phyloP scores from a whole-genome alignment of 2,329 filamentous ascomycete genomes.

The Ilyonectria mors-panacis region DNA sequence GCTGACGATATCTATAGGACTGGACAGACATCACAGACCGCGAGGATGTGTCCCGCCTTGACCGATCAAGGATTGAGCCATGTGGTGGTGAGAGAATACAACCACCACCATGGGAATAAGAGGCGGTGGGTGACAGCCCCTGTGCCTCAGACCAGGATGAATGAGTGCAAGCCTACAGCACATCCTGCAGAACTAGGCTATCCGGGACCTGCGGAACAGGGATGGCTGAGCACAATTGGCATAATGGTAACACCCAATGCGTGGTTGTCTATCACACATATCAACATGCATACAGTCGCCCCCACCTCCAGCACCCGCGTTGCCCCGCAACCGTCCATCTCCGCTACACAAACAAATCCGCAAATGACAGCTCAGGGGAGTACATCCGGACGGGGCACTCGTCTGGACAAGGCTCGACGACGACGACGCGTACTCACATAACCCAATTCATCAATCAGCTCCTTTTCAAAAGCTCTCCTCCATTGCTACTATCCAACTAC shows the following conservation, averaged over 20 bases:
- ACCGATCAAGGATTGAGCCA: not conserved
- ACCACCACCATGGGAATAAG: too few relatives aligned
- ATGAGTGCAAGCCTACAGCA: too few relatives aligned
- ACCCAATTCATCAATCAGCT: not conserved
- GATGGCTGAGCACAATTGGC: too few relatives aligned
- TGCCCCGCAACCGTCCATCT: conserved; percentile 44
- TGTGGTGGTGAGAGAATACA: not conserved
- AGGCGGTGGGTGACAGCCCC: too few relatives aligned
- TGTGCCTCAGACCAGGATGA: too few relatives aligned
- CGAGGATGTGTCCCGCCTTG: not conserved
- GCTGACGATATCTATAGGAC: not conserved
- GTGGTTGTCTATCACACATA: too few relatives aligned
- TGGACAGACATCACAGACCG: not conserved
- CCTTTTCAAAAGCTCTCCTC: not conserved
- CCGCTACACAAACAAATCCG: conserved; percentile 44
- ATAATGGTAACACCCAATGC: too few relatives aligned
- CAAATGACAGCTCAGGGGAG: conserved; percentile 38
- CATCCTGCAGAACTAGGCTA: too few relatives aligned
- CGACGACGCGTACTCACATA: conserved; percentile 11
- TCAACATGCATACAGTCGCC: not conserved
- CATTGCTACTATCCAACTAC: not conserved
- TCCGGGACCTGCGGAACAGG: too few relatives aligned
- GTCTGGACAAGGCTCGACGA: conserved; percentile 6
- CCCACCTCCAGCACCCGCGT: conserved; percentile 25
- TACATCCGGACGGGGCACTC: not conserved